Evolutionary conservation across 2,329 filamentous ascomycete genomes (phyloP), one percentile per base, ranked within the genome.

Genomic region (Aspergillus intermedius): DNA sequence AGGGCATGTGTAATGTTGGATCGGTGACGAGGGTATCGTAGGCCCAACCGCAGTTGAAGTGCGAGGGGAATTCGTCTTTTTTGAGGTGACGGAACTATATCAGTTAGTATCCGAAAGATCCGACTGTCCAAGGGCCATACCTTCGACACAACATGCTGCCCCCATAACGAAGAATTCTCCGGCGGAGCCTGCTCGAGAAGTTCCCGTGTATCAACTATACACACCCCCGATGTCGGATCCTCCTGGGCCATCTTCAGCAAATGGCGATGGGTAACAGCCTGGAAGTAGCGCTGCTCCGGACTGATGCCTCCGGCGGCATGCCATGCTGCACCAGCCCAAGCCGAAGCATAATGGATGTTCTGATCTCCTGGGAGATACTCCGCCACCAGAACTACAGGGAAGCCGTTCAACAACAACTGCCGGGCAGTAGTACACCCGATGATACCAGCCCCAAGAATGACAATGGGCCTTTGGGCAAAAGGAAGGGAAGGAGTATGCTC

Each of bases 241-340:
- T 68, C 62, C 35, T 61, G 57, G 1, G 67, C 63, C 62, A 70
- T 67, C 46, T 62, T 61, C 23, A 65, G 54, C 30, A 70, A 34
- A 37, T 67, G 54, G 1, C 67, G 64, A 54, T 69, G 60, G 3
- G 61, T 65, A 22, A 67, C 58, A 3, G 60, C 67, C 47, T 69
- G 67, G 4, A 67, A 47, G 49, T 69, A 68, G 6, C 59, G 60
- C 40, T 69, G 56, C 9, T 69, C 64, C 1, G 62, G 56, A 2
- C 54, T 60, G 42, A 70, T 65, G 3, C 64, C 66, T 15, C 62
- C 63, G 1, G 67, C 67, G 3, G 67, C 61, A 54, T 70, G 67
- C 67, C 67, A 70, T 47, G 67, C 66, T 7, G 67, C 67, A 8
- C 67, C 67, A 9, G 66, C 67, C 67, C 67, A 70, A 12, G 67